These are phyloP conservation scores for Globisporangium megalacanthum DNA, from an alignment of 352 stramenopile genomes.

Conservation along the genomic window DNA sequence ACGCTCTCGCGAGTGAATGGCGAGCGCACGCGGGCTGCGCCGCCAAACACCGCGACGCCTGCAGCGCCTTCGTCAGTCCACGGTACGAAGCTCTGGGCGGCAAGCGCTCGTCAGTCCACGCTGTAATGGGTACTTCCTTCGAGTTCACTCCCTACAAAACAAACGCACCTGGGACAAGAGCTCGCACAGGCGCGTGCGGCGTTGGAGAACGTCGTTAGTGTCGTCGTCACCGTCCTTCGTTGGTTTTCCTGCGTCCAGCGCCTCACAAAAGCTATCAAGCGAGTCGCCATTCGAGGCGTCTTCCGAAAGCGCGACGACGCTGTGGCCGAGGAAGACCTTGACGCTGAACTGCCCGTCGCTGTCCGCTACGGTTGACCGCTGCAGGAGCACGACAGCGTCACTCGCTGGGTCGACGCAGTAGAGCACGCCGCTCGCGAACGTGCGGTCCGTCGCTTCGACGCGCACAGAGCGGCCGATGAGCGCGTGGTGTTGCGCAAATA, in stretches of 20 bases:
- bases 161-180: constrained; percentile 3
- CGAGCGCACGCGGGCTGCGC: constrained; percentile 32
- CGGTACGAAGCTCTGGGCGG: constrained; percentile 12
- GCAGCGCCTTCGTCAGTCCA: constrained; percentile 1
- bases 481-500: constrained; percentile 32
- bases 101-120: background rate
- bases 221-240: background rate
- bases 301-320: constrained; percentile 2
- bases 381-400: constrained; percentile 41
- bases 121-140: background rate
- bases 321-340: constrained; percentile 9
- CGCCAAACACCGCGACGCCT: constrained; percentile 32
- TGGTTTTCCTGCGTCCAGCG: background rate
- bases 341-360: constrained; percentile 1
- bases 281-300: background rate
- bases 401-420: constrained; percentile 56
- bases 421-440: constrained; percentile 32
- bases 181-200: constrained; percentile 5
- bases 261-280: constrained; percentile 4
- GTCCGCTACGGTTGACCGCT: constrained; percentile 10
- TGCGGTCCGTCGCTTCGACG: constrained; percentile 32
- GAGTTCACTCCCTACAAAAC: too few relatives aligned
- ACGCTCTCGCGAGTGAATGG: constrained; percentile 24
- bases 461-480: constrained; percentile 32
- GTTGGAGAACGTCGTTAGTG: background rate